phyloP scores from a whole-genome alignment of 768 basidiomycete species.

The Tubosaeta sp. region DNA sequence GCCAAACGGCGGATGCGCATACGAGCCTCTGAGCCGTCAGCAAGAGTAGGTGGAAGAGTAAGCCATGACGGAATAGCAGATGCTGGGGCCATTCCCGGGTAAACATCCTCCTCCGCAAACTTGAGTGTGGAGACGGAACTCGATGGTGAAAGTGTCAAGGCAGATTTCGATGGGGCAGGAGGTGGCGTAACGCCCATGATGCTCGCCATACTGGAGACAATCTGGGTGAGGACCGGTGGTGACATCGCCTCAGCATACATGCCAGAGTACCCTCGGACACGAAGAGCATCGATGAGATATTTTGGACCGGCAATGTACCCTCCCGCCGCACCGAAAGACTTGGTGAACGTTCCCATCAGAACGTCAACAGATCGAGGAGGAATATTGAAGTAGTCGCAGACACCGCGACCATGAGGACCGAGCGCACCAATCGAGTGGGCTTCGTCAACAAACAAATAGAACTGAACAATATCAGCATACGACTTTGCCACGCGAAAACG shows the following conservation, averaged over 20 bases:
- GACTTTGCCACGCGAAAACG: conserved; percentile 11
- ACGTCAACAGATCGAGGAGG: conserved; percentile 81
- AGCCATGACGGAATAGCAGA: conserved; percentile 74
- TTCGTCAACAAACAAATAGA: conserved; percentile 94
- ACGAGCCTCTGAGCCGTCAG: conserved; percentile 81
- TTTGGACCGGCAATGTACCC: conserved; percentile 92
- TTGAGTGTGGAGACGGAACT: conserved; percentile 25
- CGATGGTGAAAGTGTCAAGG: conserved; percentile 29
- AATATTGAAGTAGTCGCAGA: conserved; percentile 90
- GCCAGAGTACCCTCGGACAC: conserved; percentile 75
- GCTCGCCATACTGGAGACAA: conserved; percentile 89
- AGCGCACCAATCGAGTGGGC: conserved; percentile 97
- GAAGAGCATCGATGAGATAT: conserved; percentile 73
- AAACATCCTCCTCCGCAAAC: conserved; percentile 40
- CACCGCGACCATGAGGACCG: conserved; percentile 91
- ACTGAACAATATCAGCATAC: conserved; percentile 44
- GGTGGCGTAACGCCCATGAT: conserved; percentile 81
- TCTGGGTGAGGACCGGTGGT: conserved; percentile 86
- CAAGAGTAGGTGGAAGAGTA: conserved; percentile 61
- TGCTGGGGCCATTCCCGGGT: conserved; percentile 69
- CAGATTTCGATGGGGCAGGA: conserved; percentile 25
- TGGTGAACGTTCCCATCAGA: conserved; percentile 98
- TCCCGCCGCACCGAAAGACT: conserved; percentile 90
- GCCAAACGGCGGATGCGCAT: conserved; percentile 83
- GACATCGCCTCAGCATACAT: conserved; percentile 88